These are phyloP conservation scores for Penicillium robsamsonii DNA, from an alignment of 495 filamentous ascomycete species.

Conservation along the genomic window DNA sequence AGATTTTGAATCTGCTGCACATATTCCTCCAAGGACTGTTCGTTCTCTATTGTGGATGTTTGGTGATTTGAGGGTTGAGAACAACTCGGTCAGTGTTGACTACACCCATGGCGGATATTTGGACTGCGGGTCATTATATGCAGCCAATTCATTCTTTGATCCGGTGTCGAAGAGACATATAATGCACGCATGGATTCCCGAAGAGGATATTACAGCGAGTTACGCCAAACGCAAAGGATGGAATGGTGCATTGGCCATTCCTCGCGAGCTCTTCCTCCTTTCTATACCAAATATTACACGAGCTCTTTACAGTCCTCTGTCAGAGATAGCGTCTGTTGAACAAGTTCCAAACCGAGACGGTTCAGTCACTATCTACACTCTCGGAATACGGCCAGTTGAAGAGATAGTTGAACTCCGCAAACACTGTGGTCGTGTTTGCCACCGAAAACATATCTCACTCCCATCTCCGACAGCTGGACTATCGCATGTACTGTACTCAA, in stretches of 20 bases:
- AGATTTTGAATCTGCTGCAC: not conserved
- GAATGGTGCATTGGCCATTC: slow-evolving; percentile 18
- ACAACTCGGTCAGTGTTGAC: slow-evolving; percentile 1
- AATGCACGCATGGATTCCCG: slow-evolving; percentile 18
- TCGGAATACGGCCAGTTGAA: too few species aligned
- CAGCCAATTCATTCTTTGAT: slow-evolving; percentile 21
- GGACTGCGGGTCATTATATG: slow-evolving; percentile 20
- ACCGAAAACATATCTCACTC: too few species aligned
- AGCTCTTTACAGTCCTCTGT: too few species aligned
- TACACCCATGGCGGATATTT: slow-evolving; percentile 16
- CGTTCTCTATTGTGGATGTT: slow-evolving; percentile 22
- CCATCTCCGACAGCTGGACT: too few species aligned
- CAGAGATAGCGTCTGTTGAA: too few species aligned
- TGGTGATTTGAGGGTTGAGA: not conserved
- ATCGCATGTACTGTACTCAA: too few species aligned
- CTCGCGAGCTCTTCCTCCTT: slow-evolving; percentile 9
- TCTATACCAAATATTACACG: too few species aligned
- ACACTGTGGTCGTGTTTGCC: too few species aligned
- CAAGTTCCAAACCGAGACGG: too few species aligned
- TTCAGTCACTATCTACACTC: too few species aligned
- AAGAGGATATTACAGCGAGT: slow-evolving; percentile 18
- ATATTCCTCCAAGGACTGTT: slow-evolving; percentile 5
- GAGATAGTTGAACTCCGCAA: too few species aligned
- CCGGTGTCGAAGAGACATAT: slow-evolving; percentile 13
- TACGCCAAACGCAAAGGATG: slow-evolving; percentile 17